Evolutionary conservation across 2,329 filamentous ascomycete species (phyloP).

Genomic region (Cylindrodendrum hubeiense): DNA sequence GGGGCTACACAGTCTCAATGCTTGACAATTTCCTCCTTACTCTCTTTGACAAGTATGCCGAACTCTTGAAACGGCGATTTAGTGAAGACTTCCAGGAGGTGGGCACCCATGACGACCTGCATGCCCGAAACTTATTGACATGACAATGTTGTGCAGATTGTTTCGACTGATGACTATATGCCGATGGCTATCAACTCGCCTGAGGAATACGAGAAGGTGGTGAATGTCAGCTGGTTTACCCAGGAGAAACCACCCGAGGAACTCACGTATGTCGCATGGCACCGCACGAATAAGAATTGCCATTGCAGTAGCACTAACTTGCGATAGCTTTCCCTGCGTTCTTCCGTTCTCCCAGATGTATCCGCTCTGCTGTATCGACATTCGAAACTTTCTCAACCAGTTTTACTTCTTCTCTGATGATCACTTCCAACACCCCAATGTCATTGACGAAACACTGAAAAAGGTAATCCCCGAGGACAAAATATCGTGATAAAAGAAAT

Average conservation of each 20-base stretch:
- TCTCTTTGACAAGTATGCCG: conserved; percentile 93
- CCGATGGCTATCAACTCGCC: conserved; percentile 94
- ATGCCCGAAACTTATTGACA: conserved; percentile 18
- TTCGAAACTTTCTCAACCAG: conserved; percentile 96
- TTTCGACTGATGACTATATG: conserved; percentile 99
- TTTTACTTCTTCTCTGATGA: conserved; percentile 99
- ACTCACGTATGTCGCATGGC: conserved; percentile 69
- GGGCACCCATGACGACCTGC: conserved; percentile 21
- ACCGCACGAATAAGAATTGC: neutral
- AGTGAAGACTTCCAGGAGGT: conserved; percentile 96
- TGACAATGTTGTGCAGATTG: conserved; percentile 62
- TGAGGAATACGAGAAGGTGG: conserved; percentile 95
- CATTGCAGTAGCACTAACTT: conserved; percentile 16
- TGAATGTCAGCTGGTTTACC: conserved; percentile 95
- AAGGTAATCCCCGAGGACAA: conserved; percentile 62
- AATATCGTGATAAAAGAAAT: too few relatives aligned
- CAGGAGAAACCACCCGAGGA: conserved; percentile 83
- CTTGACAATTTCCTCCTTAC: conserved; percentile 89
- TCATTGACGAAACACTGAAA: conserved; percentile 92
- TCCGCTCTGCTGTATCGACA: conserved; percentile 96
- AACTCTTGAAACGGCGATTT: conserved; percentile 89
- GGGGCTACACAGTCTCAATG: conserved; percentile 86
- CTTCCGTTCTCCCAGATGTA: conserved; percentile 99
- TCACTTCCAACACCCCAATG: conserved; percentile 89
- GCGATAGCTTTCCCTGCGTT: conserved; percentile 85